phyloP scores from a whole-genome alignment of 441 rosid species.

The Brassica hybrid region DNA sequence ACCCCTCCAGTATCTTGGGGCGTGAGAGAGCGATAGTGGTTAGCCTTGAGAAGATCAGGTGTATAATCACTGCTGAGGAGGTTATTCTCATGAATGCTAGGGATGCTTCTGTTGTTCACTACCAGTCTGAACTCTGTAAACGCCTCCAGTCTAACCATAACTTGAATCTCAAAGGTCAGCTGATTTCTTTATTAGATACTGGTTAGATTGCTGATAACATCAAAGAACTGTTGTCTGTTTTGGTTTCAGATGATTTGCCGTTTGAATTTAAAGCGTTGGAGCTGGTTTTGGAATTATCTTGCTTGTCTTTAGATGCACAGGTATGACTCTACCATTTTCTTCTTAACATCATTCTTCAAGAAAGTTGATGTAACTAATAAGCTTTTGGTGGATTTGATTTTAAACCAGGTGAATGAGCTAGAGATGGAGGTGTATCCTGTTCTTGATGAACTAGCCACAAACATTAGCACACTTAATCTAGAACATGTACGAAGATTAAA shows the following conservation, averaged over 20 bases:
- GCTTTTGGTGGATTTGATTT: slow-evolving; percentile 25
- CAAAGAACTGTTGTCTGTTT: slow-evolving; percentile 29
- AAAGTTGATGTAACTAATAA: slow-evolving; percentile 4
- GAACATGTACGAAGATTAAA: slow-evolving; percentile 90
- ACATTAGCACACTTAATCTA: slow-evolving; percentile 84
- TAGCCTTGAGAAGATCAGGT: slow-evolving; percentile 90
- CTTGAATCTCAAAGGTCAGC: slow-evolving; percentile 54
- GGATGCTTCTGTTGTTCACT: slow-evolving; percentile 75
- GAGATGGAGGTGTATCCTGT: slow-evolving; percentile 90
- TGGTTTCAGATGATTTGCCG: slow-evolving; percentile 87
- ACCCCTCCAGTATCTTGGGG: slow-evolving; percentile 86
- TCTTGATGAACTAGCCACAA: slow-evolving; percentile 85
- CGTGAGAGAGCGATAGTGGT: slow-evolving; percentile 95
- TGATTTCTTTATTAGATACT: not conserved
- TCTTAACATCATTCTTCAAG: not conserved
- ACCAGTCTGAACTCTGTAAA: slow-evolving; percentile 80
- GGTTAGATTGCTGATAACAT: not conserved
- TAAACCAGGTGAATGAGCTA: slow-evolving; percentile 79
- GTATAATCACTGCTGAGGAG: slow-evolving; percentile 94
- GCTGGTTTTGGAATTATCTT: slow-evolving; percentile 88
- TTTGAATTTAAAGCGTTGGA: slow-evolving; percentile 96
- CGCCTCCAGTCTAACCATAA: slow-evolving; percentile 75
- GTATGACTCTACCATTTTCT: slow-evolving; percentile 43
- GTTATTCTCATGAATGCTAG: slow-evolving; percentile 89
- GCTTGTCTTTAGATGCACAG: slow-evolving; percentile 91